Conservation (phyloP, 202 grass and related monocot genomes). For the Musa balbisiana region DNA sequence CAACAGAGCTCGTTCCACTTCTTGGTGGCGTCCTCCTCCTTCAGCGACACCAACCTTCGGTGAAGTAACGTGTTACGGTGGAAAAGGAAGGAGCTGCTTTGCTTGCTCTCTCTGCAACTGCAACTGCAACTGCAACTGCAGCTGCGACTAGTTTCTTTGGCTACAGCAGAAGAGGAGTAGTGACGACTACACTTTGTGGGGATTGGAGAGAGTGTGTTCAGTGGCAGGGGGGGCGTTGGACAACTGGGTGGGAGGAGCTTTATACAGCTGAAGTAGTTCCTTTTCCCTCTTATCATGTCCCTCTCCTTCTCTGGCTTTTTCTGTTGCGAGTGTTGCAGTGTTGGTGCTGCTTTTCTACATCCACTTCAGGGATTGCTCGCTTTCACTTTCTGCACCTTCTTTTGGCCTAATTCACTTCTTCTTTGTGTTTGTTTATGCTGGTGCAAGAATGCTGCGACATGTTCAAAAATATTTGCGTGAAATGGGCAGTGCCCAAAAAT, state of each 20-base stretch:
- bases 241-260: background rate
- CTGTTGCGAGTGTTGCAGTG: conserved; percentile 34
- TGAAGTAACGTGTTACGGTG: background rate
- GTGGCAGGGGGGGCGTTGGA: background rate
- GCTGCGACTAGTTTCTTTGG: too few relatives aligned
- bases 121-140: background rate
- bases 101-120: background rate
- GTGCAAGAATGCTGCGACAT: background rate
- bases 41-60: background rate
- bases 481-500: background rate
- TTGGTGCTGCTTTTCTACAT: conserved; percentile 34
- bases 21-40: background rate
- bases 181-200: background rate
- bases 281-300: background rate
- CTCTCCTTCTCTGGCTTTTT: conserved; percentile 5
- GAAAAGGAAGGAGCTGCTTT: background rate
- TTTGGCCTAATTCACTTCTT: conserved; percentile 1
- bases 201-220: background rate
- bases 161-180: background rate
- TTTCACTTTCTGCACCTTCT: conserved; percentile 30
- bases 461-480: background rate
- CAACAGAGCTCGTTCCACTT: background rate
- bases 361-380: conserved; percentile 49
- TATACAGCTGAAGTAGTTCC: background rate
- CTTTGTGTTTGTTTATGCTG: background rate